Evolutionary conservation across 192 early-diverging fungal species (phyloP), one percentile per base, ranked within the genome.

Genomic region (Umbelopsis vinacea): DNA sequence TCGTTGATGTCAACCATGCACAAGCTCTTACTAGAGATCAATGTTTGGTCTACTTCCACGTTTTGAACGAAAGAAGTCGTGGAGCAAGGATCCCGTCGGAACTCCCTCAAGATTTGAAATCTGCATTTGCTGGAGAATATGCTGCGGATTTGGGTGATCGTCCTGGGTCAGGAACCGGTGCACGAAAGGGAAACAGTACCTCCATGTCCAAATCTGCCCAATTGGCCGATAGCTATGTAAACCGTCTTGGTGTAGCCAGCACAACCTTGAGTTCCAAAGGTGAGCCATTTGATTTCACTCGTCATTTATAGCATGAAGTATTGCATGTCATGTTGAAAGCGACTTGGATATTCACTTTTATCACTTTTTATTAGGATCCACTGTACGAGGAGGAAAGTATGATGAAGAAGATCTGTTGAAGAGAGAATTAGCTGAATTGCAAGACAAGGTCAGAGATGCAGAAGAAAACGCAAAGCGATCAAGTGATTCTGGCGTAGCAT

Each of bases 21-120:
- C 84, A 85, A 72, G 79, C 79, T 60, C 76, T 89, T 37, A 85
- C 81, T 14, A 82, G 84, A 76, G 87, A 89, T 60, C 84, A 85
- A 68, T 84, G 83, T 40, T 73, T 89, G 40, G 79, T 83, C 37
- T 89, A 85, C 54, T 84, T 84, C 46, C 87, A 89, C 67, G 81
- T 89, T 22, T 71, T 89, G 33, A 85, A 87, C 70, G 83, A 86
- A 29, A 84, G 84, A 23, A 79, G 82, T 38, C 81, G 81, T 24
- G 87, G 87, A 11, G 79, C 79, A 40, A 79, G 75, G 67, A 79
- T 89, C 12, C 87, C 87, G 3, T 54, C 75, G 15, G 55, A 72
- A 33, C 79, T 89, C 40, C 87, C 87, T 33, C 80, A 76, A 14
- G 81, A 82, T 68, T 73, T 89, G 11, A 76, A 83, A 37, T 81